Evolutionary conservation across 306 rosid genomes (phyloP).

Genomic region (Quercus engelmannii): DNA sequence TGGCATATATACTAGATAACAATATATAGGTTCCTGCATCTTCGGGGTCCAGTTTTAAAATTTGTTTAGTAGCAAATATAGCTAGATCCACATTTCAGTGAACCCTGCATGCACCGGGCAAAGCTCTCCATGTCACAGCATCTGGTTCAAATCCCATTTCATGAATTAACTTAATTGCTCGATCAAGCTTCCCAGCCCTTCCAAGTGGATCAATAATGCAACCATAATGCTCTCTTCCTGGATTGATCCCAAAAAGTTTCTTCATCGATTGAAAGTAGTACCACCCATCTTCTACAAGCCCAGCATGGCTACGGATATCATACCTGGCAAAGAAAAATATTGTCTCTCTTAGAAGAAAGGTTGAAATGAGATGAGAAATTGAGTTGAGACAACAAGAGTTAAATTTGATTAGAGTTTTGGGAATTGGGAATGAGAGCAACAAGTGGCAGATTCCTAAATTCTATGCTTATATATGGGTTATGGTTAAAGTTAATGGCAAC

Average conservation of each 20-base stretch:
- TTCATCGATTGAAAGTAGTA: slow-evolving; percentile 70
- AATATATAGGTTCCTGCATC: slow-evolving; percentile 81
- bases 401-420: no score
- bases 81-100: slow-evolving; percentile 74
- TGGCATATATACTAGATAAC: slow-evolving; percentile 73
- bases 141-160: slow-evolving; percentile 78
- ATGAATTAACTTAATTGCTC: slow-evolving; percentile 58
- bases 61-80: slow-evolving; percentile 60
- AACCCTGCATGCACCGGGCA: slow-evolving; percentile 82
- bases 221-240: slow-evolving; percentile 79
- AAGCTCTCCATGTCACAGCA: slow-evolving; percentile 76
- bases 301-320: slow-evolving; percentile 53
- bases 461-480: no score
- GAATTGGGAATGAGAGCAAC: no score
- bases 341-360: no score
- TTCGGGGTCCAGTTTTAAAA: slow-evolving; percentile 58
- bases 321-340: no score
- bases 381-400: no score
- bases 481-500: accelerated
- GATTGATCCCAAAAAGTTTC: slow-evolving; percentile 59
- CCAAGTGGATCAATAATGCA: slow-evolving; percentile 95
- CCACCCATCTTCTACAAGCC: slow-evolving; percentile 75
- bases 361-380: no score
- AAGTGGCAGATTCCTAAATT: no score
- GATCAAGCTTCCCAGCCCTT: slow-evolving; percentile 77